These are phyloP conservation scores for Pseudogymnoascus sp. DNA, from an alignment of 2,329 filamentous ascomycete species.

Conservation along the genomic window DNA sequence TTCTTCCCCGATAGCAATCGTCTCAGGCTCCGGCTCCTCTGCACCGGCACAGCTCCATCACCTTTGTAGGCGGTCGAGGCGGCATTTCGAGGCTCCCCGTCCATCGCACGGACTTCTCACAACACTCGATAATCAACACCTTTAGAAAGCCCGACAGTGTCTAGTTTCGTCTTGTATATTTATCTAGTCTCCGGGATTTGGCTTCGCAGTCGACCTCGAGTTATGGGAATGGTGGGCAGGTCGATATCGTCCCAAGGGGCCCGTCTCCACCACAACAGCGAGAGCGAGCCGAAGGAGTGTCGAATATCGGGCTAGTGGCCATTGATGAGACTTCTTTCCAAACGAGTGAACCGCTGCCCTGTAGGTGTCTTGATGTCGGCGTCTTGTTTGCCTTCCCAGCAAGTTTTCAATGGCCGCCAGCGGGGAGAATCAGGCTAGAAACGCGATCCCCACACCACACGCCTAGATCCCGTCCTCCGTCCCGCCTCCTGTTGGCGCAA, in stretches of 20 bases:
- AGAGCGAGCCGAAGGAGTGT: constrained; percentile 8
- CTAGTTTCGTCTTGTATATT: neutral
- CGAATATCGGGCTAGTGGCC: neutral
- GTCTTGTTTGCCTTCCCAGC: constrained; percentile 4
- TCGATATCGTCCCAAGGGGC: constrained; percentile 5
- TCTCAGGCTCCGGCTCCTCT: constrained; percentile 2
- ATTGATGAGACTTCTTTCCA: constrained; percentile 5
- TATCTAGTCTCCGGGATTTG: neutral
- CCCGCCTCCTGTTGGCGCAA: constrained; percentile 1
- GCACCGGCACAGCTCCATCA: constrained; percentile 3
- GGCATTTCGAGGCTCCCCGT: constrained; percentile 7
- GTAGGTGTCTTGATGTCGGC: neutral
- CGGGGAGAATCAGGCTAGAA: constrained; percentile 3
- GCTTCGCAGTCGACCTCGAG: neutral
- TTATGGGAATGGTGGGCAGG: constrained; percentile 4
- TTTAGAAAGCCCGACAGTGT: neutral
- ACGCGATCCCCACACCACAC: constrained; percentile 1
- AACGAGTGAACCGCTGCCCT: neutral
- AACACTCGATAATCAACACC: neutral
- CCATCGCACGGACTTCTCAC: neutral
- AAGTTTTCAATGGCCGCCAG: neutral
- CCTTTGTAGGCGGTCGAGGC: constrained; percentile 4
- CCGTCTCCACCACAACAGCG: constrained; percentile 8
- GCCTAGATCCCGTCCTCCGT: constrained; percentile 6
- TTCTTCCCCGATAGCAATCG: neutral